These are phyloP conservation scores for Cymbidium sinense DNA, from an alignment of 106 monocot genomes.

Conservation along the genomic window DNA sequence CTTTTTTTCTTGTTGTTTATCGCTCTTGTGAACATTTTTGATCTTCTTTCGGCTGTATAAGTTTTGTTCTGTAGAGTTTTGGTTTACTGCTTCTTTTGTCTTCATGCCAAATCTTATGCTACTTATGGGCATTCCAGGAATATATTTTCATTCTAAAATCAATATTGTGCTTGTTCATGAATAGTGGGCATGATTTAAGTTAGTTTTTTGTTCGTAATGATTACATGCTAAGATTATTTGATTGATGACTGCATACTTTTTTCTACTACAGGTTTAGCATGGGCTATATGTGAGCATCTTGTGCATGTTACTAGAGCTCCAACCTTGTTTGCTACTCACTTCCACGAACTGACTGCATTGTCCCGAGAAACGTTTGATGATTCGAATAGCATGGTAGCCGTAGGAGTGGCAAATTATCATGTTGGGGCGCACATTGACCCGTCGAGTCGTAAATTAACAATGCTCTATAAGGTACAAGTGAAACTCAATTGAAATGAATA, in stretches of 20 bases:
- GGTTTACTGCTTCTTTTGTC: neutral
- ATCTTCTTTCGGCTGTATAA: neutral
- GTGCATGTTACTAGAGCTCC: slow-evolving; percentile 81
- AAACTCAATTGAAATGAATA: neutral
- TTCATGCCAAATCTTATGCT: neutral
- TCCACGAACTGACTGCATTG: slow-evolving; percentile 93
- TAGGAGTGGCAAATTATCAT: slow-evolving; percentile 93
- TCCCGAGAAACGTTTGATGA: slow-evolving; percentile 39
- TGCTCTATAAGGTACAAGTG: slow-evolving; percentile 84
- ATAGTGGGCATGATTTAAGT: neutral
- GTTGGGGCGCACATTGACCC: slow-evolving; percentile 96
- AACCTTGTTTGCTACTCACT: slow-evolving; percentile 95
- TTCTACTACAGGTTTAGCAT: slow-evolving; percentile 77
- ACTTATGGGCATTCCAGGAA: neutral
- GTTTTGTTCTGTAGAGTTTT: neutral
- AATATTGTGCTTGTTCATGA: neutral
- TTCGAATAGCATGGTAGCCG: slow-evolving; percentile 6
- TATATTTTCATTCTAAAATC: neutral
- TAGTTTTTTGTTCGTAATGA: neutral
- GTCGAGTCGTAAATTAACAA: slow-evolving; percentile 70
- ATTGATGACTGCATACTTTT: neutral
- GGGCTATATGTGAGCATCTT: slow-evolving; percentile 97
- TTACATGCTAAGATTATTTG: neutral
- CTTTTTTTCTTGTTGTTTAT: neutral
- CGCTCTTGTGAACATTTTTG: neutral